Percentiles rank a stretch among this genome's conserved stretches.
Conservation (phyloP, 495 filamentous ascomycete species). For the Tuber magnatum region DNA sequence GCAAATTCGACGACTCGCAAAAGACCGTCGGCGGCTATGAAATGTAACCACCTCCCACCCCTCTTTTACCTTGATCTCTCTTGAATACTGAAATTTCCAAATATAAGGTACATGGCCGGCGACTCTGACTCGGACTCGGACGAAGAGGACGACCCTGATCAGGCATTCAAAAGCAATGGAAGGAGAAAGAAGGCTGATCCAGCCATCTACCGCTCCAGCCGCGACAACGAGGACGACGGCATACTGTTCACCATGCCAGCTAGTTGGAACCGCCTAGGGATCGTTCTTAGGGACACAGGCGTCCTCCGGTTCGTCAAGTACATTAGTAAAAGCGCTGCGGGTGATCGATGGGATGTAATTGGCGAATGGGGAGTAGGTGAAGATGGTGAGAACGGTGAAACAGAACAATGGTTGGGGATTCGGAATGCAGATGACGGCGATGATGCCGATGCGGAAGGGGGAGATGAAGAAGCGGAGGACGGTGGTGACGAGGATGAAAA, state of each 20-base stretch:
- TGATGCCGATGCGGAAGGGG: constrained; percentile 36
- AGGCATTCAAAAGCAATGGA: constrained; percentile 30
- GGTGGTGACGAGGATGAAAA: constrained; percentile 45
- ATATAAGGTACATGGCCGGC: constrained; percentile 33
- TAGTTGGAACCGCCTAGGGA: constrained; percentile 78
- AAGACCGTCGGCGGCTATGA: constrained; percentile 39
- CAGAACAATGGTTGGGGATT: constrained; percentile 4
- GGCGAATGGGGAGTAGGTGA: constrained; percentile 57
- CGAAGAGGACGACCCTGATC: constrained; percentile 19
- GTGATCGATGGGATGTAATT: constrained; percentile 87
- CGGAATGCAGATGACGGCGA: constrained; percentile 44
- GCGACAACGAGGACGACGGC: constrained; percentile 75
- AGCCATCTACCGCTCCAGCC: constrained; percentile 70
- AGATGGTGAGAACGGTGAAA: constrained; percentile 39
- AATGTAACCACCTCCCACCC: constrained; percentile 21
- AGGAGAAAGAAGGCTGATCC: constrained; percentile 61
- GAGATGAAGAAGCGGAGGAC: constrained; percentile 35
- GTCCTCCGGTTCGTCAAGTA: constrained; percentile 94
- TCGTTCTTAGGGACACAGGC: constrained; percentile 81
- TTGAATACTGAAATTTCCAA: background rate
- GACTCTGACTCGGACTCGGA: constrained; percentile 31
- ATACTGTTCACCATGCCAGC: constrained; percentile 84
- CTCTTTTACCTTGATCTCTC: background rate
- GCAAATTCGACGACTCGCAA: constrained; percentile 40
- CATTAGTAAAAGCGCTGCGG: constrained; percentile 68